A percentile compares a stretch with the other conserved stretches of the same genome.
Conservation (phyloP, 164 flowering plant genomes). For the Sextonia rubra region DNA sequence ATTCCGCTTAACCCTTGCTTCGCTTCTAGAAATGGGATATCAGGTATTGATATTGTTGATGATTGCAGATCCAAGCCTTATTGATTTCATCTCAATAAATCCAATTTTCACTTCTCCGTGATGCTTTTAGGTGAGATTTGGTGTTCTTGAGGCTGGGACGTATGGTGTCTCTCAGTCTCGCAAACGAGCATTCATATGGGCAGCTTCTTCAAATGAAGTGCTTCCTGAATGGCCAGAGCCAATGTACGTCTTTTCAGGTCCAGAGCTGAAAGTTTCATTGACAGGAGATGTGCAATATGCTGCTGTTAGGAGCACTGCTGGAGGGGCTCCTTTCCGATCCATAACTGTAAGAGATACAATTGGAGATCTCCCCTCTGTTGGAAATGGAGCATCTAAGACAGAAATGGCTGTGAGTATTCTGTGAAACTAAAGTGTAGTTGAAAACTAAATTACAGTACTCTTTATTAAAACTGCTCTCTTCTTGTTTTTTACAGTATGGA, state of each 20-base stretch:
- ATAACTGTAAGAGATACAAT: conserved; percentile 89
- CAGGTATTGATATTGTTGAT: conserved; percentile 48
- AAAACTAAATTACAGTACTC: neutral
- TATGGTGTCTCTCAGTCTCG: conserved; percentile 94
- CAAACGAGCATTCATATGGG: conserved; percentile 95
- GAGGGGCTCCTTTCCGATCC: conserved; percentile 86
- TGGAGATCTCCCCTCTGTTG: conserved; percentile 85
- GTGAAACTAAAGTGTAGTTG: neutral
- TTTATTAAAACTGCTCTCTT: neutral
- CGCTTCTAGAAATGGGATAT: conserved; percentile 97
- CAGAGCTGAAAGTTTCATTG: conserved; percentile 66
- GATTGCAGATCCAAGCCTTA: neutral
- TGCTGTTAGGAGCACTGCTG: conserved; percentile 77
- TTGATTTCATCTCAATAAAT: too few species aligned
- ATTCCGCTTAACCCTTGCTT: conserved; percentile 77
- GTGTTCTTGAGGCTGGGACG: conserved; percentile 90
- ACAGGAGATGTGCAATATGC: conserved; percentile 55
- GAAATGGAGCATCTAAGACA: conserved; percentile 36
- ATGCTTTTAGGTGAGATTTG: conserved; percentile 76
- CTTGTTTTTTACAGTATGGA: conserved; percentile 46
- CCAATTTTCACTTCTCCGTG: too few species aligned
- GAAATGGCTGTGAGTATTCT: conserved; percentile 41
- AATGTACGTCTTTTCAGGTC: conserved; percentile 87
- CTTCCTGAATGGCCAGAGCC: conserved; percentile 99
- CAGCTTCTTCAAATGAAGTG: conserved; percentile 78